Evolutionary conservation across 495 filamentous ascomycete genomes (phyloP).

Genomic region (Aspergillus incahuasiensis): DNA sequence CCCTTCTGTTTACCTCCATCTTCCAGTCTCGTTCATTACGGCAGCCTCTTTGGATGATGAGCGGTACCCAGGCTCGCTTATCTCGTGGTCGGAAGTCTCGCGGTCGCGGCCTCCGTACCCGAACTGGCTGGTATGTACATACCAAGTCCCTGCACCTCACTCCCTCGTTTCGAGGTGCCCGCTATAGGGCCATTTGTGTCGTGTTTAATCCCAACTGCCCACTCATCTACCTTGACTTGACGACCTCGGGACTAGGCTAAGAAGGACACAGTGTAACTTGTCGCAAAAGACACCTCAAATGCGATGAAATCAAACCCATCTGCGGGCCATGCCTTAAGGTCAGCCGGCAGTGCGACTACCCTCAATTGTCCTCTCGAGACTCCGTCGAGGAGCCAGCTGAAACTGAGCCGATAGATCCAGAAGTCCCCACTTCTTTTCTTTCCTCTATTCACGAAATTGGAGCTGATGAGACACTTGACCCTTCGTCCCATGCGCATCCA

Average conservation of each 20-base stretch:
- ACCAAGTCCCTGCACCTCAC: background rate
- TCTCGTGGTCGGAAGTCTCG: background rate
- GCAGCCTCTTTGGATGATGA: too few relatives aligned
- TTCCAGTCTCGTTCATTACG: too few relatives aligned
- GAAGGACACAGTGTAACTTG: background rate
- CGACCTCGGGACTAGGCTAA: too few relatives aligned
- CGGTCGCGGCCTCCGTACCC: background rate
- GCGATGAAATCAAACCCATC: slow-evolving; percentile 1
- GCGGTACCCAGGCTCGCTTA: background rate
- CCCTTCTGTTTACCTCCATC: too few relatives aligned
- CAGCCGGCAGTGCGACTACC: background rate
- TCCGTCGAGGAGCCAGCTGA: background rate
- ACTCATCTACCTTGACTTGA: too few relatives aligned
- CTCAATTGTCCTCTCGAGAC: background rate
- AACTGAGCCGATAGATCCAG: too few relatives aligned
- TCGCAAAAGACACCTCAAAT: slow-evolving; percentile 1
- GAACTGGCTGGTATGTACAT: background rate
- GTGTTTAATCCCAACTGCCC: background rate
- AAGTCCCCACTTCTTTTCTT: too few relatives aligned
- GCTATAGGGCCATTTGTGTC: too few relatives aligned
- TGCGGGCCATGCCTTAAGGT: background rate
- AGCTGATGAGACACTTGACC: background rate
- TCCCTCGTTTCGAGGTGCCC: too few relatives aligned
- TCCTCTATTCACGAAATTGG: too few relatives aligned
- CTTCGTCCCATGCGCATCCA: background rate